Base-by-base conservation (phyloP, 2,329 filamentous ascomycete genomes). In the Orbilia javanica region DNA sequence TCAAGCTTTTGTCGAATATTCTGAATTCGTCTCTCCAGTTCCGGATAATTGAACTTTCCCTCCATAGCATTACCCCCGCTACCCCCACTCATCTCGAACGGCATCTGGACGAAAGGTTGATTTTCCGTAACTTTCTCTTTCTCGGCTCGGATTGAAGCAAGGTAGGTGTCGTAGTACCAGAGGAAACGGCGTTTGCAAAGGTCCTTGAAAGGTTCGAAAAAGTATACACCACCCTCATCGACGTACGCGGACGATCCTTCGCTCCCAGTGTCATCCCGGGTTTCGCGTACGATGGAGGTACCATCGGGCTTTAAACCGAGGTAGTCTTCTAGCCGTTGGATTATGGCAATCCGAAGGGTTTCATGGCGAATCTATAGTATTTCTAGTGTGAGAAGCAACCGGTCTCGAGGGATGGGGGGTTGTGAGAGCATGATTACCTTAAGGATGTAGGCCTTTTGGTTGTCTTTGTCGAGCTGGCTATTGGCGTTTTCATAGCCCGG, bases 121-220 rank as follows among this genome's bases (percentile, higher is more conserved):
- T 89, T 88, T 76, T 91, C 89, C 78, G 88, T 87, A 69, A 91
- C 88, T 80, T 92, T 89, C 27, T 86, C 84, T 31, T 85, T 84
- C 29, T 90, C 92, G 76, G 90, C 87, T 42, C 90, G 87, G 64
- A 97, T 90, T 0, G 91, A 88, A 2, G 88, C 86, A 22, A 96
- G 86, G 82, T 98, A 98, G 2, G 92, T 92, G 80, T 96, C 92
- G 83, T 93, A 97, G 85, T 98, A 98, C 96, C 96, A 98, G 13
- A 98, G 86, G 83, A 98, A 97, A 0, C 94, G 90, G 42, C 92
- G 90, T 84, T 98, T 98, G 87, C 92, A 93, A 4, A 97, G 86
- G 82, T 98, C 95, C 80, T 90, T 91, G 85, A 98, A 98, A 0
- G 94, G 93, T 80, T 97, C 92, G 83, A 93, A 97, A 34, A 78